phyloP scores from a whole-genome alignment of 2,329 filamentous ascomycete genomes.

The Nigrospora osmanthi region DNA sequence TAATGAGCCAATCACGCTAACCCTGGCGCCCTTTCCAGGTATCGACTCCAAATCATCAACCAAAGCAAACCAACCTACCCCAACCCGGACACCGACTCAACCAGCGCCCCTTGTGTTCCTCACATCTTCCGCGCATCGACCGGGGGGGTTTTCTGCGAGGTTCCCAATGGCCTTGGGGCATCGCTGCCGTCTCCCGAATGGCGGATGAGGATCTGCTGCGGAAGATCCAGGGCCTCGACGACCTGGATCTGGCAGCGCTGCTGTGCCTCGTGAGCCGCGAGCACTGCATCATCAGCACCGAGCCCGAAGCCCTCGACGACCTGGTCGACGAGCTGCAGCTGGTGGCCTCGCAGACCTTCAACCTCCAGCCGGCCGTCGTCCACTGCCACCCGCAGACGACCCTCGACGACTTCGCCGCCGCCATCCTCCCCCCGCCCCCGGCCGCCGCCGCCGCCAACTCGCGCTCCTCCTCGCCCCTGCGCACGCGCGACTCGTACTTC shows the following conservation, averaged over 20 bases:
- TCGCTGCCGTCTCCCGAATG: constrained; percentile 34
- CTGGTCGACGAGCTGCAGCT: constrained; percentile 68
- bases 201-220: constrained; percentile 53
- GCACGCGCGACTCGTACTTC: constrained; percentile 5
- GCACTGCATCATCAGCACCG: constrained; percentile 82
- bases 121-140: too few species aligned
- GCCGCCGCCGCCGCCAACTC: constrained; percentile 15
- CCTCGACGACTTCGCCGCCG: constrained; percentile 71
- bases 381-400: constrained; percentile 67
- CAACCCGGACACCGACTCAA: too few species aligned
- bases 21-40: too few species aligned
- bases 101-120: too few species aligned
- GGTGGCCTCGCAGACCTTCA: constrained; percentile 65
- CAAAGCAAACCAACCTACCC: too few species aligned
- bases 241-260: constrained; percentile 80
- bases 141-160: too few species aligned
- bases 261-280: constrained; percentile 75
- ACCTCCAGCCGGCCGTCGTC: constrained; percentile 60
- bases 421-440: constrained; percentile 41
- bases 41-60: too few species aligned
- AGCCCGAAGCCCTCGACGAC: constrained; percentile 51
- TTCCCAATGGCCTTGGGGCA: constrained; percentile 5
- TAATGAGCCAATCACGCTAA: too few species aligned
- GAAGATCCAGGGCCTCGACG: constrained; percentile 71
- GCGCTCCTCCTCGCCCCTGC: constrained; percentile 13